Evolutionary conservation across 345 rosid species (phyloP).

Genomic region (Erodium maritimum): DNA sequence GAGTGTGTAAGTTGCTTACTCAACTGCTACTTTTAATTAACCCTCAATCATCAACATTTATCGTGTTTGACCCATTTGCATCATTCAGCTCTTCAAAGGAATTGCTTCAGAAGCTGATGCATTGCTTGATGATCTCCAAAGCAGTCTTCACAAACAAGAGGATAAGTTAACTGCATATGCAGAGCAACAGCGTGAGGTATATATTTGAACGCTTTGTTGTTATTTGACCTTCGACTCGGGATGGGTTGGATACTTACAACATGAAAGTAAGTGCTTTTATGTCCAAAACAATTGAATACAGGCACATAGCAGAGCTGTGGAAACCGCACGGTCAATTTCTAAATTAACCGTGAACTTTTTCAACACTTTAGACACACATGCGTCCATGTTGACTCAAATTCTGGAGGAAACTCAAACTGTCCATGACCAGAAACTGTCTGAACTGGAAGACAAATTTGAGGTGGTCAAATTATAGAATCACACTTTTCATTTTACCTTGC

Average conservation of each 20-base stretch:
- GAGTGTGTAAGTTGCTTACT: conserved; percentile 49
- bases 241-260: not conserved
- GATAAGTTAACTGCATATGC: conserved; percentile 68
- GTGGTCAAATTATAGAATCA: conserved; percentile 21
- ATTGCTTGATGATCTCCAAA: conserved; percentile 67
- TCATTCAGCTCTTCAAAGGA: conserved; percentile 70
- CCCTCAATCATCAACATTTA: conserved; percentile 3
- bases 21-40: not conserved
- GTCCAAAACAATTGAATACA: conserved; percentile 19
- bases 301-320: conserved; percentile 87
- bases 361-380: conserved; percentile 61
- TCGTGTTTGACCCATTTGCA: conserved; percentile 9
- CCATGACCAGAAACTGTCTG: conserved; percentile 63
- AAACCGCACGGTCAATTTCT: conserved; percentile 72
- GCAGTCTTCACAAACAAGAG: conserved; percentile 66
- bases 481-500: too few relatives aligned
- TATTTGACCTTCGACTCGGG: not conserved
- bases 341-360: conserved; percentile 67
- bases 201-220: conserved; percentile 2
- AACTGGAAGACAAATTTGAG: conserved; percentile 89
- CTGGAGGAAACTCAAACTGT: conserved; percentile 75
- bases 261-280: not conserved
- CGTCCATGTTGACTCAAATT: conserved; percentile 50
- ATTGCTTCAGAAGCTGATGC: conserved; percentile 85
- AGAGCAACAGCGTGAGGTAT: conserved; percentile 72